Conservation (phyloP, 352 stramenopile genomes). For the Pythium biforme region DNA sequence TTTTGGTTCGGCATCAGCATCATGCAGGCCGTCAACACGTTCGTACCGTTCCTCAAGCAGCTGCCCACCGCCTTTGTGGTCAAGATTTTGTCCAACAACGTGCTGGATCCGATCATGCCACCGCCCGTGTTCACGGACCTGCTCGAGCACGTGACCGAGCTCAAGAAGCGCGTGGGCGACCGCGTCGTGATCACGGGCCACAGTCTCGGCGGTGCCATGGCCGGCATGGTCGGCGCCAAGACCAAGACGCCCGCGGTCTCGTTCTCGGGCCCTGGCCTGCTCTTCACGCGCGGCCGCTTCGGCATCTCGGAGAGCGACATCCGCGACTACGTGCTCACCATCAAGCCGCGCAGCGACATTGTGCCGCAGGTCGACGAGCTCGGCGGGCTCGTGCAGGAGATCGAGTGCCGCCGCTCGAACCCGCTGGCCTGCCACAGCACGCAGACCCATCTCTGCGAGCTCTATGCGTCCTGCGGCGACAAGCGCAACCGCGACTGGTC, state of each 20-base stretch:
- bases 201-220: slow-evolving; percentile 82
- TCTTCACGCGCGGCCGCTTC: slow-evolving; percentile 81
- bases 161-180: slow-evolving; percentile 68
- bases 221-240: slow-evolving; percentile 81
- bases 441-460: slow-evolving; percentile 80
- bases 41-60: slow-evolving; percentile 85
- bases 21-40: slow-evolving; percentile 86
- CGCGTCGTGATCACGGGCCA: slow-evolving; percentile 82
- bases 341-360: slow-evolving; percentile 78
- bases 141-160: slow-evolving; percentile 51
- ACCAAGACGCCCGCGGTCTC: slow-evolving; percentile 78
- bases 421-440: slow-evolving; percentile 83
- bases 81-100: slow-evolving; percentile 77
- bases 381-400: slow-evolving; percentile 86
- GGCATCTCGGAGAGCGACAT: slow-evolving; percentile 66
- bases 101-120: slow-evolving; percentile 69
- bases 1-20: slow-evolving; percentile 87
- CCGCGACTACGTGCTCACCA: slow-evolving; percentile 83
- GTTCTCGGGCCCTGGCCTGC: slow-evolving; percentile 76
- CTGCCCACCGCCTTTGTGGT: slow-evolving; percentile 77
- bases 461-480: slow-evolving; percentile 81
- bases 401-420: slow-evolving; percentile 77
- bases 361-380: slow-evolving; percentile 82
- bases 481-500: slow-evolving; percentile 81
- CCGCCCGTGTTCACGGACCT: slow-evolving; percentile 76